Conservation (phyloP, 805 yeast species). For the Candida patagonica region DNA sequence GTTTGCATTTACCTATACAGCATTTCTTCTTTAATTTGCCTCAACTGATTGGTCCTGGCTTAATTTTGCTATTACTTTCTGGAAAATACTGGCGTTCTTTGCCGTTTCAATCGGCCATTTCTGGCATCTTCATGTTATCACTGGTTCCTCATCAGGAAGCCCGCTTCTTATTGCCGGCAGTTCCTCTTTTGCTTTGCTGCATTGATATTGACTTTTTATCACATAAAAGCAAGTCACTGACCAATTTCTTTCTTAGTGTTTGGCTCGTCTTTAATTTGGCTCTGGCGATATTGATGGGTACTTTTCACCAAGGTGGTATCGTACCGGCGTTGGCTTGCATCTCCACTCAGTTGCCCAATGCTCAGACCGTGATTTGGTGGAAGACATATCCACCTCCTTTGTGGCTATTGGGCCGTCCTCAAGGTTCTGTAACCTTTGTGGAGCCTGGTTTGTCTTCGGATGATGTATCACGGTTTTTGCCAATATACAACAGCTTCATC, state of each 20-base stretch:
- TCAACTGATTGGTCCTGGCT: conserved; percentile 69
- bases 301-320: conserved; percentile 85
- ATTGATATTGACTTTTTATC: conserved; percentile 26
- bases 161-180: conserved; percentile 71
- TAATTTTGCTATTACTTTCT: conserved; percentile 38
- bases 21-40: conserved; percentile 75
- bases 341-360: conserved; percentile 12
- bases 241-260: conserved; percentile 16
- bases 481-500: conserved; percentile 9
- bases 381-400: conserved; percentile 89
- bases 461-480: conserved; percentile 10
- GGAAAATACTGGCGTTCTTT: conserved; percentile 38
- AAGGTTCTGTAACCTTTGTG: conserved; percentile 16
- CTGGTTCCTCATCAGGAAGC: conserved; percentile 86
- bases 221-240: conserved; percentile 11
- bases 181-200: conserved; percentile 61
- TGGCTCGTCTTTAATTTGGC: conserved; percentile 62
- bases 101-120: conserved; percentile 49
- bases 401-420: conserved; percentile 51
- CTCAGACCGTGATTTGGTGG: conserved; percentile 65
- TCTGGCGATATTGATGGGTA: conserved; percentile 62
- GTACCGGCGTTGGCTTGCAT: conserved; percentile 44
- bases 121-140: conserved; percentile 59
- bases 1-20: conserved; percentile 68
- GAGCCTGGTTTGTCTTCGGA: conserved; percentile 9